Evolutionary conservation across 2,329 filamentous ascomycete species (phyloP), one percentile per base, ranked within the genome.

Genomic region (Nothomitra cinnamomea): DNA sequence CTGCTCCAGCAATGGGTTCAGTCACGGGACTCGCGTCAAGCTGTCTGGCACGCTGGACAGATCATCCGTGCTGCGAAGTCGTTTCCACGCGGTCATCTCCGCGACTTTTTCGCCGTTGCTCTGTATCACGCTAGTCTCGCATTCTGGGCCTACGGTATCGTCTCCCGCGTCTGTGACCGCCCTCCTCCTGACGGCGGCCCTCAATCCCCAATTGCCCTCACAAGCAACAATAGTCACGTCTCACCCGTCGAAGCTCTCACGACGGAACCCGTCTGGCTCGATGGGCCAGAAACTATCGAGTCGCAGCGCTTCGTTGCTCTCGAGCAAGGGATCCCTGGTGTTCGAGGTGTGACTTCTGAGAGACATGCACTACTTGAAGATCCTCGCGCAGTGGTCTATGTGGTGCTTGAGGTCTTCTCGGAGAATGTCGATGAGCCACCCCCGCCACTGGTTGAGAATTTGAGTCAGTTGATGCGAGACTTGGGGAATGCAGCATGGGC

Each of bases 41-140:
- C 80, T 8, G 62, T 85, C 0, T 85, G 78, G 75, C 79, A 82
- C 58, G 82, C 83, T 1, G 82, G 79, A 0, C 83, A 85, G 63
- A 72, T 83, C 1, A 62, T 86, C 3, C 74, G 79, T 6, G 74
- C 76, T 41, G 81, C 79, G 1, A 76, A 73, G 60, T 56, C 67
- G 49, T 75, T 81, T 49, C 72, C 77, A 0, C 63, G 67, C 1
- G 71, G 73, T 0, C 70, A 75, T 10, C 64, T 85, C 2, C 76
- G 78, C 43, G 79, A 82, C 57, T 85, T 86, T 62, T 77, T 79
- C 57, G 80, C 82, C 0, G 76, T 86, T 5, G 79, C 77, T 0
- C 73, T 85, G 0, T 83, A 85, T 61, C 82, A 86, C 61, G 81
- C 80, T 2, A 73, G 76, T 12, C 68, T 87, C 3, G 77, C 78